These are phyloP conservation scores for Triticum timopheevii DNA, from an alignment of 176 grass and related monocot species.

Conservation along the genomic window DNA sequence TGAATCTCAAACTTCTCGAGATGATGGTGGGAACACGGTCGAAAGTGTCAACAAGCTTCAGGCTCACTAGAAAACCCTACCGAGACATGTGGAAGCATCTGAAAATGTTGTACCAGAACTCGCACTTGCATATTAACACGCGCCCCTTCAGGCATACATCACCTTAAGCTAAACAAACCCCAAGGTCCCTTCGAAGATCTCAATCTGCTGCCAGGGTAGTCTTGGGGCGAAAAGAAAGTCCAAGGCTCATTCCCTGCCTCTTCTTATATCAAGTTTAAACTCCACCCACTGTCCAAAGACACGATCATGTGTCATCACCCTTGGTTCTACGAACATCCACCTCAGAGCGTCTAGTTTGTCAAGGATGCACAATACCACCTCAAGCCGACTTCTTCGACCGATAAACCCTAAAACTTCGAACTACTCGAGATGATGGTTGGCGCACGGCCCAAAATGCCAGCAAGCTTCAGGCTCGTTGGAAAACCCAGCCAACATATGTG, in stretches of 20 bases:
- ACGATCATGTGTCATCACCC: neutral
- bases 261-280: neutral
- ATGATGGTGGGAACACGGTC: too few relatives aligned
- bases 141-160: too few relatives aligned
- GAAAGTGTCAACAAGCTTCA: too few relatives aligned
- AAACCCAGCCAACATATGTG: neutral
- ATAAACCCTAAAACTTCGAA: constrained; percentile 16
- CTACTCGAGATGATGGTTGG: neutral
- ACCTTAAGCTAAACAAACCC: neutral
- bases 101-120: too few relatives aligned
- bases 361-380: constrained; percentile 10
- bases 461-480: neutral
- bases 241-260: neutral
- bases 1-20: too few relatives aligned
- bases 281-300: neutral
- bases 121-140: too few relatives aligned
- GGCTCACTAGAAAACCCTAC: too few relatives aligned
- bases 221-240: neutral
- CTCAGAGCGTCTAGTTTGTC: neutral
- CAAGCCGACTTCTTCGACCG: neutral
- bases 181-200: neutral
- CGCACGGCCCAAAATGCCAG: neutral
- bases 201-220: constrained; percentile 8
- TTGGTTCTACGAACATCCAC: neutral
- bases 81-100: too few relatives aligned